Evolutionary conservation across 1,139 yeast genomes (phyloP).

Genomic region (Lodderomyces margitis): DNA sequence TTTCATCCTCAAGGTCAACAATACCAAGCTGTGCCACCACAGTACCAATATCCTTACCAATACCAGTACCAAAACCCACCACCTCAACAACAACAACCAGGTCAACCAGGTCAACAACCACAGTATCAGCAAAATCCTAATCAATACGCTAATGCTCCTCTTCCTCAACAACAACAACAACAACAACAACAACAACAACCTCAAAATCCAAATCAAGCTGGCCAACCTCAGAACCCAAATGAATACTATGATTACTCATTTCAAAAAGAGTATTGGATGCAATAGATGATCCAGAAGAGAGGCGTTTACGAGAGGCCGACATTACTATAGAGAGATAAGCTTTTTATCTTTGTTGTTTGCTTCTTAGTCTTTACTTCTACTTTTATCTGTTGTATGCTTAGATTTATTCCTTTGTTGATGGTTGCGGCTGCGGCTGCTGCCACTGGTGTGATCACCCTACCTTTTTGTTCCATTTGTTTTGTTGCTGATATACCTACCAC

Average conservation of each 20-base stretch:
- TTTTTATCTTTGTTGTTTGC: neutral
- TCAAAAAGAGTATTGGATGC: slow-evolving; percentile 6
- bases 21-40: slow-evolving; percentile 2
- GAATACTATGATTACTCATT: slow-evolving; percentile 3
- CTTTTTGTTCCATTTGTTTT: too few relatives aligned
- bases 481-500: too few relatives aligned
- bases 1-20: slow-evolving; percentile 3
- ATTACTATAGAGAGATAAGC: too few relatives aligned
- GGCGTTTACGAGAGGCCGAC: too few relatives aligned
- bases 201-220: neutral
- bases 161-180: neutral
- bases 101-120: neutral
- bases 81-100: slow-evolving; percentile 4
- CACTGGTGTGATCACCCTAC: too few relatives aligned
- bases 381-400: neutral
- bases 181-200: neutral
- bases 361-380: neutral
- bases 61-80: slow-evolving; percentile 3
- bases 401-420: too few relatives aligned
- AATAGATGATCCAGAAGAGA: too few relatives aligned
- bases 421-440: too few relatives aligned
- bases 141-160: neutral
- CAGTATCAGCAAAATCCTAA: slow-evolving; percentile 6
- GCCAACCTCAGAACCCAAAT: slow-evolving; percentile 5
- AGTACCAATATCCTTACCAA: slow-evolving; percentile 3